Conservation (phyloP, 768 basidiomycete genomes). For the Gymnopilus dilepis region DNA sequence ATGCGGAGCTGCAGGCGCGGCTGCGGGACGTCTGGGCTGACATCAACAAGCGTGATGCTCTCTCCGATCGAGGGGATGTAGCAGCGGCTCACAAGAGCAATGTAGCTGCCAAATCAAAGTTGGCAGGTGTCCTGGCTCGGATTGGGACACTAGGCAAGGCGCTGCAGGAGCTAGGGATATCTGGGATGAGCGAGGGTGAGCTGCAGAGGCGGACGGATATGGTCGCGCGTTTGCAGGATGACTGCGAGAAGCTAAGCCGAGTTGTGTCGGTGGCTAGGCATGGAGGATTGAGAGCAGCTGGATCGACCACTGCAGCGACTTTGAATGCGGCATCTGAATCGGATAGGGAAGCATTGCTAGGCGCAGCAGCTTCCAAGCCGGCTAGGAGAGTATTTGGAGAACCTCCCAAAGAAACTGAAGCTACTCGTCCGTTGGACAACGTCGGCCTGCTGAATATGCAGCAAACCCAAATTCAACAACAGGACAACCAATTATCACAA, state of each 20-base stretch:
- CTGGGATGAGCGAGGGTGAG: conserved; percentile 91
- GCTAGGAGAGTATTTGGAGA: conserved; percentile 83
- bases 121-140: conserved; percentile 78
- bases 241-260: conserved; percentile 85
- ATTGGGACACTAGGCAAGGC: conserved; percentile 74
- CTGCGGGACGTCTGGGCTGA: conserved; percentile 85
- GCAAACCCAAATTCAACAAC: conserved; percentile 78
- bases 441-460: conserved; percentile 82
- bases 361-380: conserved; percentile 46
- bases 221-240: conserved; percentile 87
- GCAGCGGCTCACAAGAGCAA: conserved; percentile 77
- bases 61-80: conserved; percentile 77
- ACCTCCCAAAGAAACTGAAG: conserved; percentile 77
- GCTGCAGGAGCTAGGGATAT: conserved; percentile 64
- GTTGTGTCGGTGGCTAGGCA: conserved; percentile 82
- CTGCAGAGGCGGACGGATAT: conserved; percentile 87
- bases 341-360: conserved; percentile 72
- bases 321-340: conserved; percentile 53
- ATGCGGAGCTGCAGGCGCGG: conserved; percentile 74
- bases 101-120: conserved; percentile 84
- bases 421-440: conserved; percentile 88
- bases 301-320: conserved; percentile 28
- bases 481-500: conserved; percentile 82
- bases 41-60: conserved; percentile 86
- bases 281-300: conserved; percentile 42